A percentile compares a stretch with the other conserved stretches of the same genome.
These are phyloP conservation scores for Mycogone perniciosa DNA, from an alignment of 2,329 filamentous ascomycete genomes.

Conservation along the genomic window DNA sequence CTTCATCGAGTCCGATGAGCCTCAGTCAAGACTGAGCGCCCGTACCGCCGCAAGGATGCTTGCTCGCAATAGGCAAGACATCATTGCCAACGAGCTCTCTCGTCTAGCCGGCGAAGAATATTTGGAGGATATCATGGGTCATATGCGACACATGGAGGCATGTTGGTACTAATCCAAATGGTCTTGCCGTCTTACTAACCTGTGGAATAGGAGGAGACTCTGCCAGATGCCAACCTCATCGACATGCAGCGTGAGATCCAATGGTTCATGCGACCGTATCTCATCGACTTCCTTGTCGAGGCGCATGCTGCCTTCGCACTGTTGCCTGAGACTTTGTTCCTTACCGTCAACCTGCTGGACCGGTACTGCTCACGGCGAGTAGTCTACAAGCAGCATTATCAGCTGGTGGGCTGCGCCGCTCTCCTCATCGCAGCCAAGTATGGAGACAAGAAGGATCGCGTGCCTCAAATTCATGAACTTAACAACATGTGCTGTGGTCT, in stretches of 20 bases:
- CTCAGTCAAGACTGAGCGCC: slow-evolving; percentile 53
- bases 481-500: slow-evolving; percentile 99
- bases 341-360: slow-evolving; percentile 93
- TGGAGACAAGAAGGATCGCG: slow-evolving; percentile 95
- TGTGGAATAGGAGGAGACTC: slow-evolving; percentile 60
- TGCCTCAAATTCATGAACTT: slow-evolving; percentile 93
- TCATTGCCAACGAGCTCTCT: slow-evolving; percentile 84
- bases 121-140: slow-evolving; percentile 85
- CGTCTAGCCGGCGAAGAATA: slow-evolving; percentile 82
- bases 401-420: slow-evolving; percentile 92
- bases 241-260: slow-evolving; percentile 99
- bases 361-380: slow-evolving; percentile 96
- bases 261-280: slow-evolving; percentile 98
- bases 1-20: slow-evolving; percentile 52
- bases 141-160: slow-evolving; percentile 94
- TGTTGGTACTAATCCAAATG: slow-evolving; percentile 18
- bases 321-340: slow-evolving; percentile 88
- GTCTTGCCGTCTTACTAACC: slow-evolving; percentile 19
- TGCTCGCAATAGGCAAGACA: slow-evolving; percentile 76
- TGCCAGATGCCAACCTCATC: slow-evolving; percentile 94
- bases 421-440: slow-evolving; percentile 97
- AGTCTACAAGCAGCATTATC: slow-evolving; percentile 98
- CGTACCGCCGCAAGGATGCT: slow-evolving; percentile 73
- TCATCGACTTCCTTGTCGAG: slow-evolving; percentile 97
- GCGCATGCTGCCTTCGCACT: slow-evolving; percentile 92